Evolutionary conservation across 2,329 filamentous ascomycete genomes (phyloP).

Genomic region (Mycogone perniciosa): DNA sequence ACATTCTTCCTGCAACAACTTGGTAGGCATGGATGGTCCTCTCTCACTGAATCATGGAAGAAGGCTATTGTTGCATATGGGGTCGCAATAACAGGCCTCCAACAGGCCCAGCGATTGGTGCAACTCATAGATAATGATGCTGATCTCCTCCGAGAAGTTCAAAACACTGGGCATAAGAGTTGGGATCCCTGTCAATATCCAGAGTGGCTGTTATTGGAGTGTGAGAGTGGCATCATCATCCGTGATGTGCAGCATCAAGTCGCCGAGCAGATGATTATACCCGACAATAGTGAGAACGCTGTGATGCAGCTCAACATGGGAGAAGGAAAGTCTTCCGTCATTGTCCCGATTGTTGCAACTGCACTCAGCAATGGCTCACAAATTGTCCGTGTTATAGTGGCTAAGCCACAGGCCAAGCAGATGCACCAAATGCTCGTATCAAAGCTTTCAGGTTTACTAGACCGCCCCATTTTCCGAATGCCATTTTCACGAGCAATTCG

Average conservation of each 20-base stretch:
- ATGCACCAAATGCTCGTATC: slow-evolving; percentile 34
- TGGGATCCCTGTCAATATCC: slow-evolving; percentile 49
- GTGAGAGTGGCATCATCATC: slow-evolving; percentile 57
- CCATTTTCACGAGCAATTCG: slow-evolving; percentile 51
- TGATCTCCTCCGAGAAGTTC: too few relatives aligned
- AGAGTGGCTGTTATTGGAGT: slow-evolving; percentile 58
- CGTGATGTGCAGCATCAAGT: slow-evolving; percentile 54
- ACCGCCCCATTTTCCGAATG: slow-evolving; percentile 48
- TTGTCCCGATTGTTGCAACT: slow-evolving; percentile 57
- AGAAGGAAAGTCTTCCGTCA: slow-evolving; percentile 63
- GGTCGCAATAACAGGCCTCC: not conserved
- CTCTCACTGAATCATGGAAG: not conserved
- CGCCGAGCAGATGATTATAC: slow-evolving; percentile 47
- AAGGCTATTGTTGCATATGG: not conserved
- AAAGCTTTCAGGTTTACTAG: slow-evolving; percentile 47
- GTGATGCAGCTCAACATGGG: slow-evolving; percentile 68
- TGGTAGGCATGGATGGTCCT: not conserved
- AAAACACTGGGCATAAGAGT: slow-evolving; percentile 47
- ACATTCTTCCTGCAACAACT: slow-evolving; percentile 1
- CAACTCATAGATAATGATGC: too few relatives aligned
- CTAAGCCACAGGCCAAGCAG: slow-evolving; percentile 54
- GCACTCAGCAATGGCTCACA: slow-evolving; percentile 43
- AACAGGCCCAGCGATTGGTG: not conserved
- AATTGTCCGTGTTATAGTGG: slow-evolving; percentile 53
- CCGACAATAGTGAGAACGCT: slow-evolving; percentile 34